Percentiles rank a stretch among this genome's conserved stretches.
phyloP scores from a whole-genome alignment of 768 basidiomycete genomes.

The Russula sp. region DNA sequence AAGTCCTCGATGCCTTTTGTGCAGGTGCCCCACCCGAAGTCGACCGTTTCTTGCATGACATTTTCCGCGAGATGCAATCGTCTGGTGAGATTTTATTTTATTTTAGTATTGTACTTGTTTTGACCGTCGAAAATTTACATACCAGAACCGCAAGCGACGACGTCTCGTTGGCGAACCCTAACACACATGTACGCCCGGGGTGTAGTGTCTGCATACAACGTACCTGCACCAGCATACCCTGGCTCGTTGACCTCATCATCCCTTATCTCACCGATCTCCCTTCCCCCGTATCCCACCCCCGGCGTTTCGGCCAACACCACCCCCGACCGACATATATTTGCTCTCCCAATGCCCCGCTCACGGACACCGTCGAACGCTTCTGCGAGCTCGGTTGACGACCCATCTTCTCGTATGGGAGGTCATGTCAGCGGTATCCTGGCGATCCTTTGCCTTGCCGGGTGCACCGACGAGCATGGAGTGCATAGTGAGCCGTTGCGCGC shows the following conservation, averaged over 20 bases:
- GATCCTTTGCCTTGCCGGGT: conserved; percentile 37
- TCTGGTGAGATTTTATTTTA: conserved; percentile 33
- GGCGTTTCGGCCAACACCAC: conserved; percentile 28
- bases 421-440: conserved; percentile 38
- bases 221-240: conserved; percentile 33
- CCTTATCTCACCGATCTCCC: conserved; percentile 28
- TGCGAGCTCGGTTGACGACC: conserved; percentile 21
- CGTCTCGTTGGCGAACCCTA: conserved; percentile 40
- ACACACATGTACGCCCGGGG: conserved; percentile 37
- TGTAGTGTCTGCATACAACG: conserved; percentile 26
- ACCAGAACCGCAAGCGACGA: conserved; percentile 39
- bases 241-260: conserved; percentile 26
- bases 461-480: conserved; percentile 34
- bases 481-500: conserved; percentile 36
- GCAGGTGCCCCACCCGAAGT: conserved; percentile 36
- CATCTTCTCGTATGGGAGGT: conserved; percentile 25
- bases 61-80: conserved; percentile 38
- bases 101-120: conserved; percentile 2
- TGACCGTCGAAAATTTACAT: conserved; percentile 1
- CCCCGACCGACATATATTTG: conserved; percentile 22
- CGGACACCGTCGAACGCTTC: conserved; percentile 27
- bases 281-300: conserved; percentile 28
- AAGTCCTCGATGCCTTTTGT: conserved; percentile 38
- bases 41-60: conserved; percentile 33
- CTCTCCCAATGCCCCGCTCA: conserved; percentile 24